phyloP scores from a whole-genome alignment of 1,284 basidiomycete genomes.

The Boletus semigastroideus region DNA sequence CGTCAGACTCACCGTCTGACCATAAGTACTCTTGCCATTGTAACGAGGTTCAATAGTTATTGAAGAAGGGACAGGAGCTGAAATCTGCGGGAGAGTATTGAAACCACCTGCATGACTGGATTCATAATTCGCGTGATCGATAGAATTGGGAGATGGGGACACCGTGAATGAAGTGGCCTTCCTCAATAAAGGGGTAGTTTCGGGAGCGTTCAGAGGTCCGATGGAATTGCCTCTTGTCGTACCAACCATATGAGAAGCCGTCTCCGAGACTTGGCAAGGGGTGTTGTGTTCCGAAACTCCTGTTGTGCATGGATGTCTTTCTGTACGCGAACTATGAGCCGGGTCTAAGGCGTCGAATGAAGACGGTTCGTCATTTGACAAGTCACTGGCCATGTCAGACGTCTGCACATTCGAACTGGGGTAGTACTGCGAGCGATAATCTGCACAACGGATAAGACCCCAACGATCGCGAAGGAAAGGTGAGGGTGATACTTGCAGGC shows the following conservation, averaged over 20 bases:
- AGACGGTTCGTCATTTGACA: constrained; percentile 34
- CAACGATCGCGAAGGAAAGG: not conserved
- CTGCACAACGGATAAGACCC: constrained; percentile 35
- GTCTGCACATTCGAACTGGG: constrained; percentile 57
- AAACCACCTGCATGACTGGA: not conserved
- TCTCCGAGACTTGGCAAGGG: constrained; percentile 36
- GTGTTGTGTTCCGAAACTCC: constrained; percentile 4
- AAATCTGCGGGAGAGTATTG: not conserved
- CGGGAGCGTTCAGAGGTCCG: constrained; percentile 11
- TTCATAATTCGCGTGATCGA: not conserved
- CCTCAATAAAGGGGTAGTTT: constrained; percentile 45
- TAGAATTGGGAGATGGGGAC: constrained; percentile 14
- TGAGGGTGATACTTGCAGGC: constrained; percentile 45
- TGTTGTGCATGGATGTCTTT: constrained; percentile 2
- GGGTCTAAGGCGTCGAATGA: constrained; percentile 27
- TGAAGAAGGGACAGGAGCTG: constrained; percentile 4
- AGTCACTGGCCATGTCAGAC: constrained; percentile 41
- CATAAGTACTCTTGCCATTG: constrained; percentile 70
- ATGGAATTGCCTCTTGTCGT: constrained; percentile 8
- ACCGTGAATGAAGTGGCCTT: constrained; percentile 37
- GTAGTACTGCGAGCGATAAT: constrained; percentile 63
- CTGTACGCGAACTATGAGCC: not conserved
- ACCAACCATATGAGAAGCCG: constrained; percentile 49
- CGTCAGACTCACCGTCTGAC: constrained; percentile 71
- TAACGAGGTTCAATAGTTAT: constrained; percentile 33